Evolutionary conservation across 2,329 filamentous ascomycete genomes (phyloP), one percentile per base, ranked within the genome.

Genomic region (Grosmannia serpens): DNA sequence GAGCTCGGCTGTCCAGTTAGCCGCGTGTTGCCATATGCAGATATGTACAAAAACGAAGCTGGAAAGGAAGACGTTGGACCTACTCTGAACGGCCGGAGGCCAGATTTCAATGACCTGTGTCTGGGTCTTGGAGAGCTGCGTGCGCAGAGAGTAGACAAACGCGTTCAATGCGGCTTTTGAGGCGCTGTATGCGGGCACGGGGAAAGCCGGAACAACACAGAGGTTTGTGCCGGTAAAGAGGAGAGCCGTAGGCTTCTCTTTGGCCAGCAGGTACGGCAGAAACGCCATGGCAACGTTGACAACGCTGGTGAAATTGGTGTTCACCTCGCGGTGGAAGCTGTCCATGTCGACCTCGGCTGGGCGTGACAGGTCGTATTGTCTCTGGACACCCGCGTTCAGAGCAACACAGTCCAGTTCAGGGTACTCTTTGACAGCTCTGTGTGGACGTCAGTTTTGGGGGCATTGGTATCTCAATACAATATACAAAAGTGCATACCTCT

Each of bases 401-500:
- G 79, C 71, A 38, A 80, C 62, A 54, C 71, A 72, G 64, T 79
- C 77, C 44, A 80, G 70, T 44, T 75, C 71, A 0, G 74, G 72
- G 59, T 73, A 68, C 8, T 58, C 44, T 4, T 22, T 55, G 13
- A 64, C 59, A 22, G 67, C 52, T 8, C 52, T 54, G 15, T 7
- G 5, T 2, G 6, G 3, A 7, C n/a, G n/a, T n/a, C n/a, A n/a
- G n/a, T n/a, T n/a, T n/a, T n/a, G n/a, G n/a, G n/a, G n/a, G n/a
- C n/a, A n/a, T n/a, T n/a, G n/a, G n/a, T n/a, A n/a, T n/a, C n/a
- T n/a, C n/a, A n/a, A n/a, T n/a, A 20, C 9, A 24, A 20, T 33
- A 31, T 44, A 33, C 31, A 27, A 47, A 10, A 41, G 15, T 2
- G 17, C 38, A 20, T 41, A 76, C 74, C 65, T 64, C 17, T 69